Evolutionary conservation across 345 rosid species (phyloP), one percentile per base, ranked within the genome.

Genomic region (Diplotaxis tenuifolia): DNA sequence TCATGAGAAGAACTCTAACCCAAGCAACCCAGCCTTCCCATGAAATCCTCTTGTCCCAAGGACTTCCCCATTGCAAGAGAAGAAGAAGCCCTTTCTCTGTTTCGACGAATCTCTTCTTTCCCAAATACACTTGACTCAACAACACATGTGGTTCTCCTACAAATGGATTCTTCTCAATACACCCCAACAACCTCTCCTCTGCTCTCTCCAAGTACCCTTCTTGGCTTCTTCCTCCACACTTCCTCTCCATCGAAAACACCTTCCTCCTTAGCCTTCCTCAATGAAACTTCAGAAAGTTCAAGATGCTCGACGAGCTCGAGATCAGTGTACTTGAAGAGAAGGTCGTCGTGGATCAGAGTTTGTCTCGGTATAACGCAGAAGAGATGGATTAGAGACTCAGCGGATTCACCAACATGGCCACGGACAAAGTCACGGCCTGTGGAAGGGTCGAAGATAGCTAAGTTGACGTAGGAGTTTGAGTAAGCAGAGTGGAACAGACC

Each of bases 1-100:
- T 94, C 93, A 91, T 84, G 75, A 84, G 31, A 79, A 91, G 29
- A 23, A 88, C 89, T 50, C 97, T 87, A 11, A 79, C 83, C 98
- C 97, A 94, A 84, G 97, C 93, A 61, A 88, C 42, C 97, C 98
- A 91, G 3, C 97, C 98, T 82, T 85, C 92, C 97, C 96, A 91
- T 14, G 97, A 82, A 86, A 76, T 89, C 81, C 97, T 87, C 86
- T 89, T 91, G 68, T 91, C 98, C 96, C 98, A 88, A 5, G 97
- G 90, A 47, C 91, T 88, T 9, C 96, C 97, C 99, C 97, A 92
- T 67, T 88, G 93, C 84, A 95, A 70, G 18, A 89, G 53, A 23
- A 92, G 80, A 22, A 62, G 76, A 57, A 95, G 81, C 50, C 99
- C 99, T 50, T 29, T 84, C 78, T 74, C 88, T 0, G 90, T 91